Evolutionary conservation across 176 grass and related monocot species (phyloP).

Genomic region (Avena atlantica): DNA sequence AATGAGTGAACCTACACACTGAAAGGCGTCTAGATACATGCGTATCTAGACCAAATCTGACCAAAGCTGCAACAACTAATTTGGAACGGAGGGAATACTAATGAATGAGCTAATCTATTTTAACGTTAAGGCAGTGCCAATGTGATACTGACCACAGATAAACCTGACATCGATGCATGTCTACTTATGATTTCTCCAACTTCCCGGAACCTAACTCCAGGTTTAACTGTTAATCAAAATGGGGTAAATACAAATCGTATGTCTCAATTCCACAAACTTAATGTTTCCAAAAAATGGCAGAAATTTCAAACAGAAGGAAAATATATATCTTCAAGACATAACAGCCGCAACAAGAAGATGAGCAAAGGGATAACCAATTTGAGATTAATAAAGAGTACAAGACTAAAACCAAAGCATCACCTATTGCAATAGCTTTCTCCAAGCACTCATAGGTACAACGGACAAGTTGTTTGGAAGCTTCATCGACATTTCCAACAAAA

Average conservation of each 20-base stretch:
- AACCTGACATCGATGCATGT: slow-evolving; percentile 86
- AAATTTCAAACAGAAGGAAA: slow-evolving; percentile 26
- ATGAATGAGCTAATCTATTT: slow-evolving; percentile 23
- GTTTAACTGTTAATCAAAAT: slow-evolving; percentile 77
- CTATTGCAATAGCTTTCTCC: slow-evolving; percentile 99
- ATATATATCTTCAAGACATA: background rate
- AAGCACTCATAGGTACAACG: slow-evolving; percentile 93
- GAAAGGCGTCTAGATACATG: too few species aligned
- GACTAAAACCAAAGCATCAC: slow-evolving; percentile 45
- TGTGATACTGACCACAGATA: slow-evolving; percentile 79
- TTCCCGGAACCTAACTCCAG: slow-evolving; percentile 91
- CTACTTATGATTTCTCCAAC: slow-evolving; percentile 95
- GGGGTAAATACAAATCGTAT: slow-evolving; percentile 33
- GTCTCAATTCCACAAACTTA: background rate
- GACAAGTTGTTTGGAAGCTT: slow-evolving; percentile 91
- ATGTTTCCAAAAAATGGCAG: slow-evolving; percentile 16
- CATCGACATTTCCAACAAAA: slow-evolving; percentile 98
- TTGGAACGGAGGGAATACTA: background rate
- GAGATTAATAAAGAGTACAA: slow-evolving; percentile 26
- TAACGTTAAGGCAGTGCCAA: background rate
- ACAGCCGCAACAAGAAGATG: background rate
- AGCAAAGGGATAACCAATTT: slow-evolving; percentile 30
- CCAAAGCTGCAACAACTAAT: too few species aligned
- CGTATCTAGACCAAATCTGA: too few species aligned
- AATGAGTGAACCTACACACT: too few species aligned